These are phyloP conservation scores for Chlorella sp. DNA, from an alignment of 139 green algal species.

Conservation along the genomic window DNA sequence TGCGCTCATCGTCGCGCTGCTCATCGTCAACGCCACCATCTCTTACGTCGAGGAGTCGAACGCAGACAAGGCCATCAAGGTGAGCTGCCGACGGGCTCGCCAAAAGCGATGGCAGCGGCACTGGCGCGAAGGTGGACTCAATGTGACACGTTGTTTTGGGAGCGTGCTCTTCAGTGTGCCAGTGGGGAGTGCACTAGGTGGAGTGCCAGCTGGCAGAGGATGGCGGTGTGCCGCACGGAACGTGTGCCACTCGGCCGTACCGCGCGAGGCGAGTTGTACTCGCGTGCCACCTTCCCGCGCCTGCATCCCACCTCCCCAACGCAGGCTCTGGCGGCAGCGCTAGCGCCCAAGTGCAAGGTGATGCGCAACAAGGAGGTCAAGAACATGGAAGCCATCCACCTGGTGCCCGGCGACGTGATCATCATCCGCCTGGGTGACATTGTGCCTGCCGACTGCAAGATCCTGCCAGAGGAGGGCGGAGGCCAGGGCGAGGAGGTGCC, in stretches of 20 bases:
- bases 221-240: too few species aligned
- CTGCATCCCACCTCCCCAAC: too few species aligned
- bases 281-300: too few species aligned
- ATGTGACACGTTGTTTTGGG: too few species aligned
- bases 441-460: constrained; percentile 81
- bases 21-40: constrained; percentile 75
- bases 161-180: too few species aligned
- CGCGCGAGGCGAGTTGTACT: too few species aligned
- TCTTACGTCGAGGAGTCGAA: constrained; percentile 69
- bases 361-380: constrained; percentile 48
- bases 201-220: too few species aligned
- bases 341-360: constrained; percentile 66
- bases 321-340: constrained; percentile 60
- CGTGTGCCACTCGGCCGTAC: too few species aligned
- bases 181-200: too few species aligned
- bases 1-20: constrained; percentile 57
- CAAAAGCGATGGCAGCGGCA: too few species aligned
- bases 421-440: constrained; percentile 74
- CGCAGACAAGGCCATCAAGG: constrained; percentile 76
- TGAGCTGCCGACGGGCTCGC: too few species aligned
- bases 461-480: constrained; percentile 49
- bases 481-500: constrained; percentile 45
- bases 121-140: too few species aligned
- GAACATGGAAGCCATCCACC: constrained; percentile 46
- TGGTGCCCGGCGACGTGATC: constrained; percentile 80